Evolutionary conservation across 306 rosid genomes (phyloP).

Genomic region (Vigna radiata): DNA sequence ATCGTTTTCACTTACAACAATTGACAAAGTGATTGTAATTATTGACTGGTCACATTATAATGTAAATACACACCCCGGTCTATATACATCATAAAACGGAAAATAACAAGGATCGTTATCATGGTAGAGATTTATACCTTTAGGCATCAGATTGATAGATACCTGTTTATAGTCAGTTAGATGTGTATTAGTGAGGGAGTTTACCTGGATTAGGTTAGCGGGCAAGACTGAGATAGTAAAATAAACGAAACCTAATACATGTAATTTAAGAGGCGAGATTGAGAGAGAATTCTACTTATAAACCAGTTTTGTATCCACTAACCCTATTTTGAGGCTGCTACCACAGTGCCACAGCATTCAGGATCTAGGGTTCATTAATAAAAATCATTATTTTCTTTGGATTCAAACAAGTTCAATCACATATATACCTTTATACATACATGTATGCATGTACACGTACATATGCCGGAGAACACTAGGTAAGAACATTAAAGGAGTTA

Average conservation of each 20-base stretch:
- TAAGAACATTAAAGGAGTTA: conserved; percentile 3
- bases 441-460: background rate
- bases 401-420: background rate
- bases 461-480: background rate
- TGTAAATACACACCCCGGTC: background rate
- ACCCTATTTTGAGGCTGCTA: background rate
- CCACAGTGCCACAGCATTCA: background rate
- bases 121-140: background rate
- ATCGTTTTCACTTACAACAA: background rate
- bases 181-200: background rate
- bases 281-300: background rate
- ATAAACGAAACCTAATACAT: background rate
- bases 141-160: background rate
- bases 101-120: background rate
- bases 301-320: background rate
- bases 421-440: background rate
- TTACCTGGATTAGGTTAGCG: background rate
- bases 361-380: background rate
- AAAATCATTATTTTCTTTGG: background rate
- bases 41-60: conserved; percentile 10
- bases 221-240: background rate
- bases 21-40: background rate
- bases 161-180: background rate
- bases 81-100: background rate
- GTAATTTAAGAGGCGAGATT: background rate